Base-by-base conservation (phyloP, 768 basidiomycete genomes). In the Fibroporia radiculosa region DNA sequence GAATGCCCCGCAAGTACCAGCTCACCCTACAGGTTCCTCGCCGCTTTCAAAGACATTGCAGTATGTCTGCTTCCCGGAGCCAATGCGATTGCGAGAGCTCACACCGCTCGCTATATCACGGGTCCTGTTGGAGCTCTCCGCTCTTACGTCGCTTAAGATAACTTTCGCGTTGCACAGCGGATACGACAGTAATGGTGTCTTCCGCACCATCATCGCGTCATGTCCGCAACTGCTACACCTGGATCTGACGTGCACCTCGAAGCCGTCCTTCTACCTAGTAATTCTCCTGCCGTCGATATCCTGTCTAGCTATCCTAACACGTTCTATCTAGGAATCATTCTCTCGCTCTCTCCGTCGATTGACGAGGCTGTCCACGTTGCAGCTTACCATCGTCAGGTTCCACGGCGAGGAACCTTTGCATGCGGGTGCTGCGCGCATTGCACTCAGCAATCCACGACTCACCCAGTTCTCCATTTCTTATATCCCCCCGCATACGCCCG, bases 261-360 rank as follows among this genome's bases (percentile, higher is more conserved):
- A 77, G 52, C 80, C 85, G 10, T 84, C 83, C 1, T 82, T 88
- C 60, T 81, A 80, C 46, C 68, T 88, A 29, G 84, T 84, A 58
- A 49, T 75, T 62, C 41, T 36, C 13, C 38, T 33, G n/a, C 20
- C 11, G 19, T 23, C 29, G 19, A 20, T 12, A 22, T 13, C 18
- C 27, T n/a, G 37, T 13, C n/a, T 7, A 35, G 10, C 7, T 7
- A 2, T 20, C 23, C 50, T 49, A 10, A 52, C 20, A 19, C 32
- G 34, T 1, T 41, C 6, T 26, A 43, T 27, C 44, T 24, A 82
- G 80, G 79, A 82, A 27, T 59, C 73, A 6, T 78, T 88, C 50
- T 74, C 83, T 1, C 82, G 77, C 48, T 69, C 72, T 4, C 71
- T 84, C 45, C 73, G 77, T 45, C 66, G 71, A 11, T 77, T 88